These are phyloP conservation scores for Sugiyamaella floridensis DNA, from an alignment of 805 yeast species.

Conservation along the genomic window DNA sequence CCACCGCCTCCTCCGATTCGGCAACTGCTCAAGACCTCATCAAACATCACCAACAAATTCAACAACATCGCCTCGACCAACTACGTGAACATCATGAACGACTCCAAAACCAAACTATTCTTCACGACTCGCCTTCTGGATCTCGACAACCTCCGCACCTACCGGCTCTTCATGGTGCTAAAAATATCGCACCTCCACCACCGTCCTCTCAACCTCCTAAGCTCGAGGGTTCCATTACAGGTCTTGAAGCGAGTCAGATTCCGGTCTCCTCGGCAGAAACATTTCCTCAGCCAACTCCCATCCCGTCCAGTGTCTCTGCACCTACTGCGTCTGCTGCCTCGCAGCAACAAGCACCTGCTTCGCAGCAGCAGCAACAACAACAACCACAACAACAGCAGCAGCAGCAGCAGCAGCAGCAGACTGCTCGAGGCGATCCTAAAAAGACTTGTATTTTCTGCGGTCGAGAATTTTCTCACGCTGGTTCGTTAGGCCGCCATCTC, in stretches of 20 bases:
- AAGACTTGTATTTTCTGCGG: slow-evolving; percentile 47
- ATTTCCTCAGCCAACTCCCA: background rate
- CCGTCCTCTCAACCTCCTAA: background rate
- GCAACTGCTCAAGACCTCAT: background rate
- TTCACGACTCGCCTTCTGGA: background rate
- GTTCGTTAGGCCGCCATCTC: slow-evolving; percentile 54
- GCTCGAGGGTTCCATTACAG: background rate
- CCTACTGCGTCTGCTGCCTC: too few relatives aligned
- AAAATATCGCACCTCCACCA: background rate
- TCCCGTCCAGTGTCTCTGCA: too few relatives aligned
- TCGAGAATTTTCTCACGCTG: slow-evolving; percentile 47
- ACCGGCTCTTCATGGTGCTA: background rate
- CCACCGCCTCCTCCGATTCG: background rate
- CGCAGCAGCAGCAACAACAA: too few relatives aligned
- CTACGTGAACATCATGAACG: slow-evolving; percentile 2
- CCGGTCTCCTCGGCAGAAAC: background rate
- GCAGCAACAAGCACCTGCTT: too few relatives aligned
- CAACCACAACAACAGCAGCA: too few relatives aligned
- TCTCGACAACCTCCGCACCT: too few relatives aligned
- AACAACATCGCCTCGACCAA: slow-evolving; percentile 3
- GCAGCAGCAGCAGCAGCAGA: slow-evolving; percentile 4
- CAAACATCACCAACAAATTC: slow-evolving; percentile 1
- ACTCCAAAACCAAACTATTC: background rate
- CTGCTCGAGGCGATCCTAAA: slow-evolving; percentile 16
- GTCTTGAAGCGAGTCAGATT: background rate